These are phyloP conservation scores for Dentipellis fragilis DNA, from an alignment of 768 basidiomycete genomes.

Conservation along the genomic window DNA sequence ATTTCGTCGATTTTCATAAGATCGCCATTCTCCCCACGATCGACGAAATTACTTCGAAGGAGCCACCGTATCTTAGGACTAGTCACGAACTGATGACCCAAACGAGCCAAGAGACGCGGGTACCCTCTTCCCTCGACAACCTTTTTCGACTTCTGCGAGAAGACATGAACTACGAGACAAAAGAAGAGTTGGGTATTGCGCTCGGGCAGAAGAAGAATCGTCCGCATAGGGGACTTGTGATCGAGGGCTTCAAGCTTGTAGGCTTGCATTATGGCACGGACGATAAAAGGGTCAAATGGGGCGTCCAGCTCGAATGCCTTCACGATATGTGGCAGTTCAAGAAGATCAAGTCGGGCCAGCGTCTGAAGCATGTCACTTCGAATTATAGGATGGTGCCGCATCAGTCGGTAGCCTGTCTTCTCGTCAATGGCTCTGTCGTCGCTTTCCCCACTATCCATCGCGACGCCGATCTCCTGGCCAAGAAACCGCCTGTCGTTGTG, in stretches of 20 bases:
- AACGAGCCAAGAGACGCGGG: no score
- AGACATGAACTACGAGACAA: conserved; percentile 49
- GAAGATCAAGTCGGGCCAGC: conserved; percentile 24
- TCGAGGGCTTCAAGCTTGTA: conserved; percentile 35
- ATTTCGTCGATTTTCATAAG: conserved; percentile 47
- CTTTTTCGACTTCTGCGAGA: conserved; percentile 60
- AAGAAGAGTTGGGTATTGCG: conserved; percentile 41
- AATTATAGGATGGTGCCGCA: conserved; percentile 36
- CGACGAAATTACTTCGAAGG: conserved; percentile 50
- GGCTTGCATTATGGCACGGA: conserved; percentile 1
- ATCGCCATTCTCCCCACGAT: conserved; percentile 56
- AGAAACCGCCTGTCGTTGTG: conserved; percentile 44
- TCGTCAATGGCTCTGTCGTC: conserved; percentile 37
- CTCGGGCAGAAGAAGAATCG: conserved; percentile 31
- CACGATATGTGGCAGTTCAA: conserved; percentile 14
- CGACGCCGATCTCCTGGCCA: conserved; percentile 42
- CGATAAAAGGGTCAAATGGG: conserved; percentile 13
- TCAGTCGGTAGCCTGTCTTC: conserved; percentile 43
- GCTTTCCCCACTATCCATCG: conserved; percentile 45
- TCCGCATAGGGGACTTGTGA: conserved; percentile 24
- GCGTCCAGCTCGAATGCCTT: conserved; percentile 28
- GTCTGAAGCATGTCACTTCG: conserved; percentile 29
- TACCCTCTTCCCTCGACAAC: conserved; percentile 47
- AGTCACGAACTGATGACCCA: no score
- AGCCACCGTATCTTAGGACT: conserved; percentile 27